These are phyloP conservation scores for Lactarius sanguifluus DNA, from an alignment of 768 basidiomycete species.

Conservation along the genomic window DNA sequence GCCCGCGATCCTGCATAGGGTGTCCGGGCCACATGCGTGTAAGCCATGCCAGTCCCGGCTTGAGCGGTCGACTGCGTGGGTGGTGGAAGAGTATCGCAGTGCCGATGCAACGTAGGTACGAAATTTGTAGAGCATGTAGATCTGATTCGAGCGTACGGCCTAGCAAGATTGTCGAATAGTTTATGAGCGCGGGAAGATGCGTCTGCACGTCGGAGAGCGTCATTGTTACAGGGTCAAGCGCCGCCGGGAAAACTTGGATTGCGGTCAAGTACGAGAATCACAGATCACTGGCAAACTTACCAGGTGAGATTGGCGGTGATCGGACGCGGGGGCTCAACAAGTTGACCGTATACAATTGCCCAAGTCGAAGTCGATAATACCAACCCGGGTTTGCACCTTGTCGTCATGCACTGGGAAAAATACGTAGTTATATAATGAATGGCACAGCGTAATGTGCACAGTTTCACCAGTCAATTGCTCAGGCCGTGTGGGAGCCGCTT, in stretches of 20 bases:
- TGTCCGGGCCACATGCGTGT: slow-evolving; percentile 93
- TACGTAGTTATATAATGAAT: not conserved
- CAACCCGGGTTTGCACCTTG: not conserved
- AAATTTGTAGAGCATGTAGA: slow-evolving; percentile 80
- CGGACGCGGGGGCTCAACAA: not conserved
- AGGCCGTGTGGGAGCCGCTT: not conserved
- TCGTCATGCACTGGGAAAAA: not conserved
- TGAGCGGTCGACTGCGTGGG: slow-evolving; percentile 88
- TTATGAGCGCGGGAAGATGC: slow-evolving; percentile 57
- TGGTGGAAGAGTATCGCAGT: slow-evolving; percentile 90
- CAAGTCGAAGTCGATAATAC: not conserved
- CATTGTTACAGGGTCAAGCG: slow-evolving; percentile 67
- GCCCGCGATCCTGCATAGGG: slow-evolving; percentile 88
- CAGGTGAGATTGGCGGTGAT: not conserved
- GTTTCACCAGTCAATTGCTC: not conserved
- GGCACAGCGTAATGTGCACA: not conserved
- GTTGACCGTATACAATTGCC: not conserved
- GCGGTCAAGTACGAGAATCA: not conserved
- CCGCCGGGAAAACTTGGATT: slow-evolving; percentile 79
- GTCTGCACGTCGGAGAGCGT: slow-evolving; percentile 78
- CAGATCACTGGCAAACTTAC: not conserved
- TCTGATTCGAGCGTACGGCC: slow-evolving; percentile 97
- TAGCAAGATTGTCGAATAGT: slow-evolving; percentile 72
- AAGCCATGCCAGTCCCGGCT: slow-evolving; percentile 94
- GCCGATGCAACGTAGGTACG: slow-evolving; percentile 86